Evolutionary conservation across 495 filamentous ascomycete species (phyloP).

Genomic region (Immersiella caudata): DNA sequence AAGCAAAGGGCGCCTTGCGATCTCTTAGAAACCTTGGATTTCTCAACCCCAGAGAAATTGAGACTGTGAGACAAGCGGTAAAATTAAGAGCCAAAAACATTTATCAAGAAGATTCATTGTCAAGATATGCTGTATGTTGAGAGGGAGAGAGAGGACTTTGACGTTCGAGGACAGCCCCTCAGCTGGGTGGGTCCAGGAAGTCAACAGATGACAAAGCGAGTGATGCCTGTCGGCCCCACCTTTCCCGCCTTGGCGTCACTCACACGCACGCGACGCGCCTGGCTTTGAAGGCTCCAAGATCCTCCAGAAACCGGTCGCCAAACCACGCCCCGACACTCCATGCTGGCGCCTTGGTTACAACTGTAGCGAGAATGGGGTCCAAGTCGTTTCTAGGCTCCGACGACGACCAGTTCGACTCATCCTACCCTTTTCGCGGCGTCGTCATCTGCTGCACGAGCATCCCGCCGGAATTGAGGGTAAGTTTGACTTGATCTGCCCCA

Average conservation of each 20-base stretch:
- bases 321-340: background rate
- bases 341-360: background rate
- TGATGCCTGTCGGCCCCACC: background rate
- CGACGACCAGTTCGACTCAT: constrained; percentile 40
- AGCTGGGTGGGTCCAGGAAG: too few species aligned
- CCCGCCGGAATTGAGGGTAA: constrained; percentile 75
- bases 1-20: too few species aligned
- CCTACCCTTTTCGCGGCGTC: constrained; percentile 75
- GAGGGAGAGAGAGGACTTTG: too few species aligned
- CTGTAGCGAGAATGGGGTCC: constrained; percentile 27
- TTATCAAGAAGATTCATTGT: too few species aligned
- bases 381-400: constrained; percentile 21
- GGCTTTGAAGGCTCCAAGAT: background rate
- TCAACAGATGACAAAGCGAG: background rate
- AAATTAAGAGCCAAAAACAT: too few species aligned
- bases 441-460: constrained; percentile 93
- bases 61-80: too few species aligned
- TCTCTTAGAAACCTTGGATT: too few species aligned
- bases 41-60: too few species aligned
- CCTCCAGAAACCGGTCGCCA: background rate
- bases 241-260: background rate
- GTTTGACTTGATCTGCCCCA: constrained; percentile 33
- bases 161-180: too few species aligned
- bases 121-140: too few species aligned
- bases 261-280: constrained; percentile 3